Percentiles rank a stretch among this genome's conserved stretches.
These are phyloP conservation scores for Aphanoascus verrucosus DNA, from an alignment of 2,329 filamentous ascomycete species.

Conservation along the genomic window DNA sequence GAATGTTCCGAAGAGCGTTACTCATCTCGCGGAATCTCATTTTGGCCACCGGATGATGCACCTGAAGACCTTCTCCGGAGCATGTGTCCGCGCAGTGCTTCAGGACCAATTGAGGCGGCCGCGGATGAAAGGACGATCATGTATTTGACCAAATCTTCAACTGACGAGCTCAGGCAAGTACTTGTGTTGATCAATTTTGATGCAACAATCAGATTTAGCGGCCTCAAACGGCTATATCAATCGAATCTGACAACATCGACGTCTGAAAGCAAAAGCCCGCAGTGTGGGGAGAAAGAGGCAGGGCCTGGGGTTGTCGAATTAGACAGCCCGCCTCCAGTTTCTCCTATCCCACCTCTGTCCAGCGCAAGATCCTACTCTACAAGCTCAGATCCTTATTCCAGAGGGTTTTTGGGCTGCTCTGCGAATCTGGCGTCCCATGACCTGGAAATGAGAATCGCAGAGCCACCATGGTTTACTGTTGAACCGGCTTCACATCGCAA, in stretches of 20 bases:
- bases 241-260: not conserved
- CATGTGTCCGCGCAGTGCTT: constrained; percentile 30
- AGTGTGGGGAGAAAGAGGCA: not conserved
- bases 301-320: too few relatives aligned
- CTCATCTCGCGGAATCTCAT: constrained; percentile 27
- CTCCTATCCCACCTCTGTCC: not conserved
- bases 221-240: constrained; percentile 11
- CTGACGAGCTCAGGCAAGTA: constrained; percentile 10
- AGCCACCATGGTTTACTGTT: constrained; percentile 13
- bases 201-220: constrained; percentile 14
- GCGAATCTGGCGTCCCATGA: not conserved
- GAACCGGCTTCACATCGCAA: constrained; percentile 14
- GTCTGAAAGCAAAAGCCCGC: not conserved
- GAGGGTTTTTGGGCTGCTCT: not conserved
- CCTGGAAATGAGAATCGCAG: not conserved
- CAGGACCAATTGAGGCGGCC: constrained; percentile 18
- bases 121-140: constrained; percentile 17
- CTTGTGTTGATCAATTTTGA: constrained; percentile 18
- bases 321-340: not conserved
- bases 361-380: constrained; percentile 7
- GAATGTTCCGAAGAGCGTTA: constrained; percentile 32
- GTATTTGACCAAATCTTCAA: constrained; percentile 13
- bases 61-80: constrained; percentile 29
- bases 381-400: constrained; percentile 8
- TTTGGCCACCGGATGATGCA: constrained; percentile 35